Conservation (phyloP, 2,329 filamentous ascomycete species). For the Verticillium longisporum region DNA sequence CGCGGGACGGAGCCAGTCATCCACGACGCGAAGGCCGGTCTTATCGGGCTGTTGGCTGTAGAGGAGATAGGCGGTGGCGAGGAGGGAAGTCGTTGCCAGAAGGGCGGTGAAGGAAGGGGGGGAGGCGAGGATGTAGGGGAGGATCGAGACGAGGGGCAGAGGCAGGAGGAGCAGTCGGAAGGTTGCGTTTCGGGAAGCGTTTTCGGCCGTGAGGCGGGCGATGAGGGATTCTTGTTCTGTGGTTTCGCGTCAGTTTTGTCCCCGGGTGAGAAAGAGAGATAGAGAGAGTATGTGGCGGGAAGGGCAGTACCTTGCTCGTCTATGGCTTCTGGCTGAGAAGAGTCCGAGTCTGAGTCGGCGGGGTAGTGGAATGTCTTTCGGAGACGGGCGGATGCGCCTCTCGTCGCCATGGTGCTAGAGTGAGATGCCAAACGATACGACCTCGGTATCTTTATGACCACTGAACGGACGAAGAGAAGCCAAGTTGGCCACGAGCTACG, state of each 20-base stretch:
- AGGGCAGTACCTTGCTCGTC: conserved; percentile 62
- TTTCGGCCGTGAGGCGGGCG: conserved; percentile 42
- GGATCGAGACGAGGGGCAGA: conserved; percentile 48
- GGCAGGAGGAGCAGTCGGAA: conserved; percentile 52
- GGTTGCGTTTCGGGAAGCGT: conserved; percentile 49
- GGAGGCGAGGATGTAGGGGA: conserved; percentile 42
- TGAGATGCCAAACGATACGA: neutral
- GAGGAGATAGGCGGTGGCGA: conserved; percentile 41
- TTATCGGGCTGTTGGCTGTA: conserved; percentile 50
- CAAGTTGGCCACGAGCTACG: too few relatives aligned
- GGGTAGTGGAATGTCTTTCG: conserved; percentile 76
- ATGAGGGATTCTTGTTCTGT: conserved; percentile 63
- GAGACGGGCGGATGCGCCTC: conserved; percentile 47
- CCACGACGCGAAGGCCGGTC: conserved; percentile 13
- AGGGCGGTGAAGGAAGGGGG: conserved; percentile 29
- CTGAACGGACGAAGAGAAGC: neutral
- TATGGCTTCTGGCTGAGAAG: conserved; percentile 51
- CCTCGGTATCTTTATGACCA: too few relatives aligned
- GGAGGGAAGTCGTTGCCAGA: conserved; percentile 48
- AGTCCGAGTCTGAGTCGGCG: conserved; percentile 47
- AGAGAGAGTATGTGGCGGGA: neutral
- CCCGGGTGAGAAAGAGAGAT: neutral
- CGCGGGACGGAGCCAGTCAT: conserved; percentile 5
- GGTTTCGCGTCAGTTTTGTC: conserved; percentile 5
- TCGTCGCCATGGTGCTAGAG: conserved; percentile 9